Conservation (phyloP, 441 rosid genomes). For the Theobroma grandiflorum region DNA sequence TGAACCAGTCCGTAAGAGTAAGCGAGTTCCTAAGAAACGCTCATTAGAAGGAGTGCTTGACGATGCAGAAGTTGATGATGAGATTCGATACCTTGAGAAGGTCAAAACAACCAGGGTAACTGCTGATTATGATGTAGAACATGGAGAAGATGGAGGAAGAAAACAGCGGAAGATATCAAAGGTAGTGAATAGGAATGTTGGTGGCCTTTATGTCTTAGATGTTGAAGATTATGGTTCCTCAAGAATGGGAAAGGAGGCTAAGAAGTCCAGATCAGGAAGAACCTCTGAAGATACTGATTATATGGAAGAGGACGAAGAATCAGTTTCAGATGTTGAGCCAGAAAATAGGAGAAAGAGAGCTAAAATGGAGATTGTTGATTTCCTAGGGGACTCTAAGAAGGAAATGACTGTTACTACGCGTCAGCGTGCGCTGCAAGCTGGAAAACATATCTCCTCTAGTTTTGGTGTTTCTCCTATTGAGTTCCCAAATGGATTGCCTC, state of each 20-base stretch:
- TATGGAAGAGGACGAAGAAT: conserved; percentile 50
- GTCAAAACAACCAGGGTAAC: conserved; percentile 42
- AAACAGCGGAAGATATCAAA: conserved; percentile 49
- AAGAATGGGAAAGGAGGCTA: conserved; percentile 44
- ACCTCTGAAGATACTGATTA: conserved; percentile 49
- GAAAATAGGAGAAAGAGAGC: conserved; percentile 46
- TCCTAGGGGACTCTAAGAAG: conserved; percentile 44
- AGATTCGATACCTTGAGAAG: conserved; percentile 55
- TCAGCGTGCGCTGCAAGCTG: conserved; percentile 55
- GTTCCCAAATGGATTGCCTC: conserved; percentile 61
- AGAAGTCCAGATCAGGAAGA: conserved; percentile 41
- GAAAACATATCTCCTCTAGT: conserved; percentile 44
- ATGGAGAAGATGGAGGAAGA: conserved; percentile 44
- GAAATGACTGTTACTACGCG: conserved; percentile 54
- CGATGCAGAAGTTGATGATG: conserved; percentile 48
- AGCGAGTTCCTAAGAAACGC: conserved; percentile 55
- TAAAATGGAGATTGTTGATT: conserved; percentile 46
- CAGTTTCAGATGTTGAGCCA: conserved; percentile 50
- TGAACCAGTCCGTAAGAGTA: conserved; percentile 60
- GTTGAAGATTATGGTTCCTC: conserved; percentile 33
- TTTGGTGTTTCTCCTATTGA: conserved; percentile 40
- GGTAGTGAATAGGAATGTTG: conserved; percentile 54
- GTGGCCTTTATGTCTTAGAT: conserved; percentile 45
- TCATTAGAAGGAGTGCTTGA: conserved; percentile 47
- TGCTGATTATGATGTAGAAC: conserved; percentile 37